phyloP scores from a whole-genome alignment of 177 flowering plant species.

The Vitis hybrid region DNA sequence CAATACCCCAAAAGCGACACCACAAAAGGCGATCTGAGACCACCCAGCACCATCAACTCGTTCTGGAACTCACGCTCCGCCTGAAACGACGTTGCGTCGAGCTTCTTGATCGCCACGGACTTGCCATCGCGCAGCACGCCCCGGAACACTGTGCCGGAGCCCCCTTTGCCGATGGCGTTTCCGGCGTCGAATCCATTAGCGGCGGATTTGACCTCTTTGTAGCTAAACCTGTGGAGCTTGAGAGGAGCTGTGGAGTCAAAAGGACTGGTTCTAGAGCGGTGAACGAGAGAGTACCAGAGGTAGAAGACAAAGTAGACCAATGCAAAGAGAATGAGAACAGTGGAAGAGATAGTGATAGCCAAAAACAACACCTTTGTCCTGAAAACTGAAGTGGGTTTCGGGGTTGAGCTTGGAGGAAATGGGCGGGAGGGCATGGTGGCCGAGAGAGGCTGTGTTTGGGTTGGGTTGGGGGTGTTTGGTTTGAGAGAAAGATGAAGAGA shows the following conservation, averaged over 20 bases:
- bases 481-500: slow-evolving; percentile 4
- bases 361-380: slow-evolving; percentile 52
- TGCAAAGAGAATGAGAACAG: slow-evolving; percentile 49
- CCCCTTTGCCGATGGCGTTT: slow-evolving; percentile 79
- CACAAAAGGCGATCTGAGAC: slow-evolving; percentile 62
- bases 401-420: slow-evolving; percentile 27
- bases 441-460: slow-evolving; percentile 5
- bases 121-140: slow-evolving; percentile 75
- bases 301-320: slow-evolving; percentile 55
- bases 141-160: slow-evolving; percentile 75
- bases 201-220: slow-evolving; percentile 72
- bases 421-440: slow-evolving; percentile 68
- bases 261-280: slow-evolving; percentile 64
- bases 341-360: slow-evolving; percentile 48
- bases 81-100: slow-evolving; percentile 45
- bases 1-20: slow-evolving; percentile 83
- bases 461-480: slow-evolving; percentile 8
- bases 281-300: slow-evolving; percentile 48
- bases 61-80: slow-evolving; percentile 84
- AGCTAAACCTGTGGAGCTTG: slow-evolving; percentile 64
- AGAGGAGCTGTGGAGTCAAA: slow-evolving; percentile 50
- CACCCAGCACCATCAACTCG: slow-evolving; percentile 82
- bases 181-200: slow-evolving; percentile 54
- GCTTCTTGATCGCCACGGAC: slow-evolving; percentile 71
- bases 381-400: slow-evolving; percentile 18